Evolutionary conservation across 2,329 filamentous ascomycete species (phyloP), one percentile per base, ranked within the genome.

Genomic region (Exutisphaerella laricina): DNA sequence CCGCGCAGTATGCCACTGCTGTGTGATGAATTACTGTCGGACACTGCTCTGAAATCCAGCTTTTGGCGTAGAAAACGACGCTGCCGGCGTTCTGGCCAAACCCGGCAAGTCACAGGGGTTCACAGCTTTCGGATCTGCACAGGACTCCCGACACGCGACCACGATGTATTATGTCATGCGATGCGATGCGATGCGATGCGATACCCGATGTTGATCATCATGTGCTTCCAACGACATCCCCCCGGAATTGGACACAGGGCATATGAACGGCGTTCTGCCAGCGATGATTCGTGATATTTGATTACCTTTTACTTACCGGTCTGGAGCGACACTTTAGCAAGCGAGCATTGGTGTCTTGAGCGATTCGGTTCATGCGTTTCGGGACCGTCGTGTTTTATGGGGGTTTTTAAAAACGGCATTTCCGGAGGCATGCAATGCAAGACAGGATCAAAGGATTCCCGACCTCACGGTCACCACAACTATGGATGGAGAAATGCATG

Each of bases 11-110:
- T 62, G 78, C 77, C 51, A 82, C 86, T 51, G 88, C 84, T 54
- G 94, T 94, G 74, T 96, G 55, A 85, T 85, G 74, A 78, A 79
- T 68, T 74, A 79, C 60, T 68, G 63, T 62, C 66, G 64, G 69
- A 60, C 69, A 33, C 39, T 33, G 39, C 36, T 40, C 26, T 37
- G 20, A 35, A 13, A 70, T 56, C 67, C 41, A 40, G 21, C 38
- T 41, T 35, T 46, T 29, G 54, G 52, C 51, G 51, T 56, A 53
- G 51, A 58, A n/a, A n/a, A 31, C 50, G 49, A 52, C 50, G 42
- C 45, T 13, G 23, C 25, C 56, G 64, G 58, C 62, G 67, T 69
- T 63, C 60, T 69, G 66, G 67, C 67, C 60, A 54, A 48, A 56
- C 58, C 46, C 67, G 63, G 63, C 64, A 57, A 49, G 39, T 45